Conservation (phyloP, 2,329 filamentous ascomycete genomes). For the Alternaria brassicicola region DNA sequence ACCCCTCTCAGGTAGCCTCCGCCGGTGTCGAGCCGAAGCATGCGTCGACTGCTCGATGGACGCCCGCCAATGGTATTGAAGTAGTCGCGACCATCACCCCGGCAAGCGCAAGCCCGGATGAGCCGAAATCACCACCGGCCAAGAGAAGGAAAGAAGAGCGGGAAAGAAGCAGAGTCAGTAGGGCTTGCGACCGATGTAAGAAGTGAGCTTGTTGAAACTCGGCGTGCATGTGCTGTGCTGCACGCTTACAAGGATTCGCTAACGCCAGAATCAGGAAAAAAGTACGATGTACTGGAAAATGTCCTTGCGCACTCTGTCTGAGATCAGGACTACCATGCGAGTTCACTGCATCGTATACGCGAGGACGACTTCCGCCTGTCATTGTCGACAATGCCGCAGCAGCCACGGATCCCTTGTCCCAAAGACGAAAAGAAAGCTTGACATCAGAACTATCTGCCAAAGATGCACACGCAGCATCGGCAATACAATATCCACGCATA, state of each 20-base stretch:
- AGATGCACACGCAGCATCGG: constrained; percentile 17
- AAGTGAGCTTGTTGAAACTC: constrained; percentile 43
- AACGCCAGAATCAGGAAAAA: constrained; percentile 40
- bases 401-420: constrained; percentile 22
- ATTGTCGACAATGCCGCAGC: constrained; percentile 42
- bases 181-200: constrained; percentile 58
- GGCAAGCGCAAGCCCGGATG: constrained; percentile 26
- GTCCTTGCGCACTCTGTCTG: constrained; percentile 44
- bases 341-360: constrained; percentile 58
- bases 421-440: constrained; percentile 20
- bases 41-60: constrained; percentile 18
- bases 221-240: constrained; percentile 7
- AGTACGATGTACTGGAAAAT: constrained; percentile 46
- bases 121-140: constrained; percentile 30
- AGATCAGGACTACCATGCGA: constrained; percentile 51
- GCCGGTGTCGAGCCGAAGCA: constrained; percentile 1
- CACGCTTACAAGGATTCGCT: constrained; percentile 6
- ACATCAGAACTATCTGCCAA: constrained; percentile 16
- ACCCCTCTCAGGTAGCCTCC: background rate
- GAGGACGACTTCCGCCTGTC: constrained; percentile 54
- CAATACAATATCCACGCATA: constrained; percentile 27
- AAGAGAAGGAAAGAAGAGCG: constrained; percentile 44
- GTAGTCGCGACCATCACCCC: constrained; percentile 12
- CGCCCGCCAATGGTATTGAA: constrained; percentile 22
- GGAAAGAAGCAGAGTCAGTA: constrained; percentile 53